These are phyloP conservation scores for Stromatinia cepivora DNA, from an alignment of 2,329 filamentous ascomycete species.

Conservation along the genomic window DNA sequence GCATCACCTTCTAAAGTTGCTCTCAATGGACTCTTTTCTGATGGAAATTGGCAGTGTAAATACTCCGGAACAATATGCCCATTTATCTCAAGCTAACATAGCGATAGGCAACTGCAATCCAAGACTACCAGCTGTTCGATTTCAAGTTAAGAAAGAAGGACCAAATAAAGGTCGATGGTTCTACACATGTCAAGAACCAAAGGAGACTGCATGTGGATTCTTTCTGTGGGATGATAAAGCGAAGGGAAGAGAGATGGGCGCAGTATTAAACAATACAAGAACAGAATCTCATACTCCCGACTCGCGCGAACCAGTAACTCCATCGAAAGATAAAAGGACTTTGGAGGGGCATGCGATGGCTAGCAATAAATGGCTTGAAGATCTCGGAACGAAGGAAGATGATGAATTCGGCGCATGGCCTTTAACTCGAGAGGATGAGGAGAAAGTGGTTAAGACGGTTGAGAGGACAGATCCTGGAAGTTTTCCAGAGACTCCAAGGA, in stretches of 20 bases:
- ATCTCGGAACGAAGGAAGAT: conserved; percentile 29
- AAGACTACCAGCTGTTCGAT: conserved; percentile 22
- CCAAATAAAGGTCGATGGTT: conserved; percentile 54
- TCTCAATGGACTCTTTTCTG: conserved; percentile 26
- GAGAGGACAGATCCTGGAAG: conserved; percentile 19
- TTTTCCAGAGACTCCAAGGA: conserved; percentile 36
- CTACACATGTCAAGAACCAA: conserved; percentile 53
- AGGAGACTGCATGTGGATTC: conserved; percentile 52
- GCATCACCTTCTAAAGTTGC: conserved; percentile 9
- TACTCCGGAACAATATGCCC: not conserved
- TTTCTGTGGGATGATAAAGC: conserved; percentile 60
- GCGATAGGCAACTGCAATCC: conserved; percentile 25
- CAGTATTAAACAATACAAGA: conserved; percentile 48
- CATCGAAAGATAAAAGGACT: conserved; percentile 29
- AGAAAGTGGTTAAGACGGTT: conserved; percentile 26
- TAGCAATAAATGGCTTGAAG: conserved; percentile 29
- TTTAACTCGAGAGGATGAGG: conserved; percentile 32
- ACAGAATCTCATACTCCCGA: conserved; percentile 43
- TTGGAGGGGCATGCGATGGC: conserved; percentile 25
- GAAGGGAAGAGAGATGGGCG: conserved; percentile 46
- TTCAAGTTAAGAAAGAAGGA: conserved; percentile 50
- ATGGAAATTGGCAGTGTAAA: conserved; percentile 25
- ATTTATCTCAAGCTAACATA: not conserved
- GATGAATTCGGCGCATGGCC: conserved; percentile 38
- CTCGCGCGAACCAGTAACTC: conserved; percentile 22